These are phyloP conservation scores for Penicillium sp. DNA, from an alignment of 2,329 filamentous ascomycete species.

Conservation along the genomic window DNA sequence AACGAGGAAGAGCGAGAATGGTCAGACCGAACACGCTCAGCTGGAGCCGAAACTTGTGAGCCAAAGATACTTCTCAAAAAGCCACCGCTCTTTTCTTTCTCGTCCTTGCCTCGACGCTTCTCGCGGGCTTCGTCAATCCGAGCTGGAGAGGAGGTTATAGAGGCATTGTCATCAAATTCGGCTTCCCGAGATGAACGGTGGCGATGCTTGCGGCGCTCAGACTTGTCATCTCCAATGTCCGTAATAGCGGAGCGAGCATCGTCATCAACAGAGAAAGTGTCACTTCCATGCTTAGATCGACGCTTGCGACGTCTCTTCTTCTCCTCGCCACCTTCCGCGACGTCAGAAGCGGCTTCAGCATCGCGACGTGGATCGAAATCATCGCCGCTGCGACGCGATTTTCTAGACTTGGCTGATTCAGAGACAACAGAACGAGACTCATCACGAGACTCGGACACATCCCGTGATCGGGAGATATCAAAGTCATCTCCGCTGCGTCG, in stretches of 20 bases:
- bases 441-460: constrained; percentile 5
- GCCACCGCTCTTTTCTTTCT: constrained; percentile 32
- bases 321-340: constrained; percentile 17
- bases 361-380: constrained; percentile 24
- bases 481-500: constrained; percentile 4
- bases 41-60: constrained; percentile 35
- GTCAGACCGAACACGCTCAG: constrained; percentile 16
- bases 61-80: constrained; percentile 41
- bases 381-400: constrained; percentile 20
- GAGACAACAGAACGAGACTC: constrained; percentile 26
- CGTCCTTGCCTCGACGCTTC: constrained; percentile 32
- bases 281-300: constrained; percentile 28
- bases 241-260: constrained; percentile 22
- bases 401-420: constrained; percentile 18
- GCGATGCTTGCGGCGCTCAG: constrained; percentile 17
- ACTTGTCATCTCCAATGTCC: constrained; percentile 23
- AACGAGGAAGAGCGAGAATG: constrained; percentile 23
- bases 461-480: background rate
- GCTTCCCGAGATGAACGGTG: constrained; percentile 13
- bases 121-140: constrained; percentile 32
- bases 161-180: constrained; percentile 37
- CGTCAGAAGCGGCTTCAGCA: constrained; percentile 4
- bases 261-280: constrained; percentile 15
- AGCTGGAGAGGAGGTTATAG: constrained; percentile 35
- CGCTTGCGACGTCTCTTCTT: constrained; percentile 29